These are phyloP conservation scores for Glarea lozoyensis DNA, from an alignment of 495 filamentous ascomycete genomes.

Conservation along the genomic window DNA sequence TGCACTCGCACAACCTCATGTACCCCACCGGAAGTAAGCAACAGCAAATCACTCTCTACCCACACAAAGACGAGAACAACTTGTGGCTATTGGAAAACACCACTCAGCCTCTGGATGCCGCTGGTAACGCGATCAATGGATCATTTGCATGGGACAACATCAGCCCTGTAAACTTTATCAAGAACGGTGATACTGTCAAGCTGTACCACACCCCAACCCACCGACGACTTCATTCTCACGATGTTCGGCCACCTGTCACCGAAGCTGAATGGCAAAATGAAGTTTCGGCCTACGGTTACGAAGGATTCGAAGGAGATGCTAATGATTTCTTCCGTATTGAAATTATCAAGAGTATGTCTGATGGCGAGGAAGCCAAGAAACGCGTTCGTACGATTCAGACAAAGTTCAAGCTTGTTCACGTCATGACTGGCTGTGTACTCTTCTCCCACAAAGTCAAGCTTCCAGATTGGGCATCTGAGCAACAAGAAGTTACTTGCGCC, in stretches of 20 bases:
- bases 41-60: constrained; percentile 96
- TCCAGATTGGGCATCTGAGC: constrained; percentile 92
- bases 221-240: constrained; percentile 90
- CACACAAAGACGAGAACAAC: constrained; percentile 99
- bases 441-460: constrained; percentile 99
- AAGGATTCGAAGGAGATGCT: constrained; percentile 92
- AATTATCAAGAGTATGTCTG: constrained; percentile 85
- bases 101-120: constrained; percentile 74
- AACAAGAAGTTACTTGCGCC: constrained; percentile 98
- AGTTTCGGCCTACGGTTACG: constrained; percentile 94
- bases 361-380: constrained; percentile 64
- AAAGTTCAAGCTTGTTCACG: constrained; percentile 88
- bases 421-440: constrained; percentile 94
- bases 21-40: constrained; percentile 96
- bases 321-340: constrained; percentile 94
- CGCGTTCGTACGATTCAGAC: constrained; percentile 89
- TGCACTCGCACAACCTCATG: constrained; percentile 96
- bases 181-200: constrained; percentile 70
- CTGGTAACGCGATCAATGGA: constrained; percentile 69
- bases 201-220: constrained; percentile 78
- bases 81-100: constrained; percentile 88
- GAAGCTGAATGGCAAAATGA: constrained; percentile 99
- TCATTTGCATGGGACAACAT: constrained; percentile 75
- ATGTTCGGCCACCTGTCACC: constrained; percentile 91
- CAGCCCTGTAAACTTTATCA: constrained; percentile 55